These are phyloP conservation scores for Coriolopsis trogii DNA, from an alignment of 1,284 basidiomycete species.

Conservation along the genomic window DNA sequence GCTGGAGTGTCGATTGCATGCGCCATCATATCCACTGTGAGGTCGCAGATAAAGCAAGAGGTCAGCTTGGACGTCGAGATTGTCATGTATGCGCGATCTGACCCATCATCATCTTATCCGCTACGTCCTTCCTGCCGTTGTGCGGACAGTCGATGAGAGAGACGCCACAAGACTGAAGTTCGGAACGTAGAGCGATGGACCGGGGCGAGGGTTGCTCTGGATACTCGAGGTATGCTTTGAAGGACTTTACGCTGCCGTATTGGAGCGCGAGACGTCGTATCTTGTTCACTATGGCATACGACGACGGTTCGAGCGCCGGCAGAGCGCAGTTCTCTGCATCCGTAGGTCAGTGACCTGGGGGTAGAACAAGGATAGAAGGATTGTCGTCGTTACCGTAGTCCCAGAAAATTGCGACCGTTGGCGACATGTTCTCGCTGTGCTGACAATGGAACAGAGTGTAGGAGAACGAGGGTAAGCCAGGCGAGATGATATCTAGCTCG, in stretches of 20 bases:
- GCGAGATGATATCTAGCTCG: no score
- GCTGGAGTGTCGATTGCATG: constrained; percentile 56
- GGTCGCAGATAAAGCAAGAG: not conserved
- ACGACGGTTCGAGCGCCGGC: constrained; percentile 47
- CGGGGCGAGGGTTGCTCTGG: constrained; percentile 35
- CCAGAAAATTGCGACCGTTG: constrained; percentile 59
- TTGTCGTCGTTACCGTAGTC: constrained; percentile 51
- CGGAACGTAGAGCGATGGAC: constrained; percentile 47
- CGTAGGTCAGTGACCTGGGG: not conserved
- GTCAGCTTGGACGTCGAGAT: not conserved
- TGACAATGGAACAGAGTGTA: not conserved
- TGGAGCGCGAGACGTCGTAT: constrained; percentile 30
- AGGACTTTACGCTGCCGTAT: constrained; percentile 32
- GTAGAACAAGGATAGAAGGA: no score
- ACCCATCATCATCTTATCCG: constrained; percentile 46
- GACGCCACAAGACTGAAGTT: constrained; percentile 43
- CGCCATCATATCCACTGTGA: constrained; percentile 58
- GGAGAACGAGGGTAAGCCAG: not conserved
- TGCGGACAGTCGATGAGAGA: constrained; percentile 48
- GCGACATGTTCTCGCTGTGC: not conserved
- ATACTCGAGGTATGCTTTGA: constrained; percentile 57
- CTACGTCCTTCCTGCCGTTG: constrained; percentile 44
- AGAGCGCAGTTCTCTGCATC: constrained; percentile 57
- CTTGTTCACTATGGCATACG: constrained; percentile 38
- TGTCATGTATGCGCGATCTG: constrained; percentile 1